phyloP scores from a whole-genome alignment of 192 early-diverging fungal species.

The Dissophora globulifera region DNA sequence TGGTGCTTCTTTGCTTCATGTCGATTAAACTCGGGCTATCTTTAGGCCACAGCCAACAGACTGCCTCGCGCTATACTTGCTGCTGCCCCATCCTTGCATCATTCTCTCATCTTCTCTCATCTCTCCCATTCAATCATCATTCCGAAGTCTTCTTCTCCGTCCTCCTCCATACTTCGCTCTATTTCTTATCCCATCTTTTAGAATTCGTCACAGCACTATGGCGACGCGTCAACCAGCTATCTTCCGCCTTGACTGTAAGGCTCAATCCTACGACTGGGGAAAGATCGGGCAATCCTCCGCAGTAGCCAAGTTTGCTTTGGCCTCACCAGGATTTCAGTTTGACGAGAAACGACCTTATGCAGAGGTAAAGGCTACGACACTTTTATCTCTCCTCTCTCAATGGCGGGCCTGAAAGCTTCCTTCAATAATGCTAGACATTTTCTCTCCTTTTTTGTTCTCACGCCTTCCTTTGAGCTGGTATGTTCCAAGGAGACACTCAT shows the following conservation, averaged over 20 bases:
- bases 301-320: slow-evolving; percentile 85
- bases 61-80: no score
- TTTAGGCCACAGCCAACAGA: no score
- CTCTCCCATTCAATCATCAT: slow-evolving; percentile 6
- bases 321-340: slow-evolving; percentile 64
- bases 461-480: no score
- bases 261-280: slow-evolving; percentile 98
- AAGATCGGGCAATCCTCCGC: slow-evolving; percentile 83
- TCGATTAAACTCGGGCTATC: no score
- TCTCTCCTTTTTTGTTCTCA: slow-evolving; percentile 23
- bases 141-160: background rate
- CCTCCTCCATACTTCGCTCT: background rate
- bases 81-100: no score
- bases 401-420: no score
- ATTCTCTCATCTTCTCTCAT: background rate
- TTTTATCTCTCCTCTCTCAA: no score
- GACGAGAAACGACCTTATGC: slow-evolving; percentile 84
- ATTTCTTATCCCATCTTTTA: no score
- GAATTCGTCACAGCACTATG: slow-evolving; percentile 4
- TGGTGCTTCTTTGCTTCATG: background rate
- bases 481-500: no score
- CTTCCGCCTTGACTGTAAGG: slow-evolving; percentile 74
- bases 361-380: slow-evolving; percentile 67
- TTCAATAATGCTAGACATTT: no score
- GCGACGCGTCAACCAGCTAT: slow-evolving; percentile 42